Percentiles rank a stretch among this genome's conserved stretches.
Evolutionary conservation across 1,284 basidiomycete genomes (phyloP).

Genomic region (Papiliotrema nemorosa): DNA sequence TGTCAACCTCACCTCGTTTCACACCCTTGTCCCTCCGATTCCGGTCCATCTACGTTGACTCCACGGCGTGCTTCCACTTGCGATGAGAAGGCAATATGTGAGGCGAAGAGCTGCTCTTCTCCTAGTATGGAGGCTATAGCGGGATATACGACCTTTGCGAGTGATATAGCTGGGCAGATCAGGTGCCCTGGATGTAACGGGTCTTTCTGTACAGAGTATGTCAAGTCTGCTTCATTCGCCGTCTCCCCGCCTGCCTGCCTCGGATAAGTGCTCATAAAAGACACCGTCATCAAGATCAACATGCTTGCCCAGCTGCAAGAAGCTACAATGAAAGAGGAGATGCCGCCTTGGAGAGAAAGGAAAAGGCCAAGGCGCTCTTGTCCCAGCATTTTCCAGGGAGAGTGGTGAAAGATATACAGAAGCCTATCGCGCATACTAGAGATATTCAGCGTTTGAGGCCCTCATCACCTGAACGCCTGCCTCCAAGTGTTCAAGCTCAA

Average conservation of each 20-base stretch:
- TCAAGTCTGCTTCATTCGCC: neutral
- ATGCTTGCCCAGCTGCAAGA: conserved; percentile 31
- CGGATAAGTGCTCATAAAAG: conserved; percentile 15
- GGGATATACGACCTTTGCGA: conserved; percentile 13
- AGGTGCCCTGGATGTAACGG: conserved; percentile 30
- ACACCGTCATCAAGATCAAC: conserved; percentile 27
- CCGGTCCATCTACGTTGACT: neutral
- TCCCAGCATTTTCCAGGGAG: conserved; percentile 32
- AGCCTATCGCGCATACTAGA: conserved; percentile 17
- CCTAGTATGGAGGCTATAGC: conserved; percentile 37
- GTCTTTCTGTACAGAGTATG: conserved; percentile 38
- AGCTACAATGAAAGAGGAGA: conserved; percentile 26
- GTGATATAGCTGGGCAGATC: conserved; percentile 28
- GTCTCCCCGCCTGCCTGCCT: neutral
- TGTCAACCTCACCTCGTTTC: conserved; percentile 32
- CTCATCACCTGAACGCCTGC: conserved; percentile 7
- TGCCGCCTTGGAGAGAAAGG: conserved; percentile 19
- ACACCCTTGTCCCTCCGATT: conserved; percentile 20
- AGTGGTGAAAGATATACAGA: conserved; percentile 17
- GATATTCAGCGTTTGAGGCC: conserved; percentile 13
- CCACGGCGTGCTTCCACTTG: neutral
- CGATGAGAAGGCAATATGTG: conserved; percentile 22
- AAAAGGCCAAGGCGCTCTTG: conserved; percentile 29
- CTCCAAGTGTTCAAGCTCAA: conserved; percentile 13
- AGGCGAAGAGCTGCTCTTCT: conserved; percentile 19